These are phyloP conservation scores for Byssothecium circinans DNA, from an alignment of 2,329 filamentous ascomycete genomes.

Conservation along the genomic window DNA sequence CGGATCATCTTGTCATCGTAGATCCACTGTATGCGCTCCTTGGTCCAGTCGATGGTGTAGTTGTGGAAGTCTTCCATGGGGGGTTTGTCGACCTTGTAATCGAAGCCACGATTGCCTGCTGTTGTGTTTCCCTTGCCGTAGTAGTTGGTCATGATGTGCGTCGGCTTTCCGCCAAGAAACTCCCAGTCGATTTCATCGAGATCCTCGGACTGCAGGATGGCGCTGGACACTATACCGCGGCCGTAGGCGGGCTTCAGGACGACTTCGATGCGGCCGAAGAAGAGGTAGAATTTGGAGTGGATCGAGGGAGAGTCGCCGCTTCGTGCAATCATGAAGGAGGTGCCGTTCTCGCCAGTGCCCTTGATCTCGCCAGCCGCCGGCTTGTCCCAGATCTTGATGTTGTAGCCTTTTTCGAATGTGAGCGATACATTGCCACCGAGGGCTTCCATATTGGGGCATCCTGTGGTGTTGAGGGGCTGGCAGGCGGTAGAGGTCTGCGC, in stretches of 20 bases:
- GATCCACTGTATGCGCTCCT: constrained; percentile 64
- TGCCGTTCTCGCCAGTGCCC: constrained; percentile 62
- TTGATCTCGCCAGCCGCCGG: constrained; percentile 66
- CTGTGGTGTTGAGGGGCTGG: constrained; percentile 69
- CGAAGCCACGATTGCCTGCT: constrained; percentile 38
- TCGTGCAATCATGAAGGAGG: constrained; percentile 70
- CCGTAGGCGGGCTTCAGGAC: constrained; percentile 53
- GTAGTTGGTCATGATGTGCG: constrained; percentile 54
- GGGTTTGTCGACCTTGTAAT: constrained; percentile 28
- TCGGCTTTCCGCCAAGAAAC: constrained; percentile 44
- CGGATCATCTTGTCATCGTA: constrained; percentile 65
- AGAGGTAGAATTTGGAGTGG: constrained; percentile 60
- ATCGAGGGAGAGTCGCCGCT: constrained; percentile 77
- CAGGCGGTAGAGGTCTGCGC: constrained; percentile 80
- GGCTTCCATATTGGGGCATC: constrained; percentile 71
- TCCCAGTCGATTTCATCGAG: constrained; percentile 60
- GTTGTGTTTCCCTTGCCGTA: constrained; percentile 59
- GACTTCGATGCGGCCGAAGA: constrained; percentile 56
- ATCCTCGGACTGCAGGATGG: constrained; percentile 55
- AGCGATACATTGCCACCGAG: constrained; percentile 62
- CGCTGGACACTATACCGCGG: constrained; percentile 53
- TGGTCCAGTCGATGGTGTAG: constrained; percentile 65
- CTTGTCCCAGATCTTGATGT: constrained; percentile 59
- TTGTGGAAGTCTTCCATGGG: constrained; percentile 44
- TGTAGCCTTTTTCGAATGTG: constrained; percentile 57